Base-by-base conservation (phyloP, 805 yeast genomes). In the Saturnispora besseyi region DNA sequence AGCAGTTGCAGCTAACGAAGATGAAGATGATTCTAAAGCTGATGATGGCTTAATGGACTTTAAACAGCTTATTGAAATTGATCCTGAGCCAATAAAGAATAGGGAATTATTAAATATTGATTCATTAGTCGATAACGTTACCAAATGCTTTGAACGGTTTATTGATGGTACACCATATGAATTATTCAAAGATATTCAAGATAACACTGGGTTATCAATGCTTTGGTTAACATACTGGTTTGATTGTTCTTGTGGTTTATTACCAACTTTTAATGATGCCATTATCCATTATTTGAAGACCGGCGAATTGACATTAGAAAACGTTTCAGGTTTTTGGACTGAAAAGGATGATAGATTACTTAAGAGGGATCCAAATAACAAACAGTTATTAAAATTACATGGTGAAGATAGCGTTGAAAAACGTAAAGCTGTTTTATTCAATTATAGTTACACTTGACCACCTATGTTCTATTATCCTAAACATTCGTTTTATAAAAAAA, bases 181-280 rank as follows among this genome's bases (percentile, higher is more conserved):
- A 8, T 54, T 64, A 41, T 62, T 61, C 51, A 59, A 61, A 43
- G 59, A 56, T 12, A 51, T 63, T 47, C 56, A 59, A 48, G 65
- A 62, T 44, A 58, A 57, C 43, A 59, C 63, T 11, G 65, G 65
- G 1, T 49, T 64, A 24, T 61, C 64, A 5, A 46, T 60, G 55
- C 57, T 62, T 42, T 64, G 68, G 68, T 53, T 62, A 26, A 59
- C 58, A 38, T 62, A 62, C 44, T 64, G 68, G 68, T 64, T 61
- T 56, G 66, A 62, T 47, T 62, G 67, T 46, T 62, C 66, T 7
- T 63, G 65, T 53, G 67, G 68, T 44, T 62, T 62, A 54, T 57
- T 63, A 33, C 62, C 57, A 37, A 52, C 62, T 4, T 63, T 64
- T 32, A 53, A 62, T 50, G 63, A 57, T 40, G 64, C 65, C 5